These are phyloP conservation scores for Eutrema yunnanense DNA, from an alignment of 345 rosid species.

Conservation along the genomic window DNA sequence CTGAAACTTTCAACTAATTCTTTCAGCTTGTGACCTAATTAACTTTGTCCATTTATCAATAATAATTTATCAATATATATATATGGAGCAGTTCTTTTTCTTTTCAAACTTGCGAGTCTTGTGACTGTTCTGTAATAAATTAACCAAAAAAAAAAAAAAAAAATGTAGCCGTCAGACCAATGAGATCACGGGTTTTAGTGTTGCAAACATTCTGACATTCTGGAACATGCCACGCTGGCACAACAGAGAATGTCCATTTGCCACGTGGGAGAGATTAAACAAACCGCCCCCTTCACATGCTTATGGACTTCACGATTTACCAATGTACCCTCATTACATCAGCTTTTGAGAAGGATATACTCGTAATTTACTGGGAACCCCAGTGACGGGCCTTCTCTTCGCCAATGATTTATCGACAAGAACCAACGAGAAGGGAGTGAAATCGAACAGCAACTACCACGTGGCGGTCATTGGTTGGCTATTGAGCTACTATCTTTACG, in stretches of 20 bases:
- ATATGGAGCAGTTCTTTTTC: not conserved
- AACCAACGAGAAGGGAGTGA: constrained; percentile 29
- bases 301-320: not conserved
- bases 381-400: not conserved
- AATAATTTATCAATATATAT: not conserved
- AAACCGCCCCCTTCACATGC: constrained; percentile 5
- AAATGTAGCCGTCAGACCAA: constrained; percentile 28
- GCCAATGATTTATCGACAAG: constrained; percentile 32
- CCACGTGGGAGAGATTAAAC: constrained; percentile 35
- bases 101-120: not conserved
- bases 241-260: constrained; percentile 28
- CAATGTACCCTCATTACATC: not conserved
- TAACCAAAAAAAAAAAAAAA: not conserved
- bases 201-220: constrained; percentile 42
- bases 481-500: constrained; percentile 46
- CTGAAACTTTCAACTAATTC: not conserved
- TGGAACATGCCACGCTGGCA: constrained; percentile 39
- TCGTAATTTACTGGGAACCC: not conserved
- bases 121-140: not conserved
- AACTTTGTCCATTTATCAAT: not conserved
- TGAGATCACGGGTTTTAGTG: constrained; percentile 31
- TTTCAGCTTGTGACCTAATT: not conserved
- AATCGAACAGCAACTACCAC: not conserved
- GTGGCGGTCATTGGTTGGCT: constrained; percentile 29
- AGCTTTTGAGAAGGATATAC: not conserved